phyloP scores from a whole-genome alignment of 2,329 filamentous ascomycete species.

The Penicillium polonicum region DNA sequence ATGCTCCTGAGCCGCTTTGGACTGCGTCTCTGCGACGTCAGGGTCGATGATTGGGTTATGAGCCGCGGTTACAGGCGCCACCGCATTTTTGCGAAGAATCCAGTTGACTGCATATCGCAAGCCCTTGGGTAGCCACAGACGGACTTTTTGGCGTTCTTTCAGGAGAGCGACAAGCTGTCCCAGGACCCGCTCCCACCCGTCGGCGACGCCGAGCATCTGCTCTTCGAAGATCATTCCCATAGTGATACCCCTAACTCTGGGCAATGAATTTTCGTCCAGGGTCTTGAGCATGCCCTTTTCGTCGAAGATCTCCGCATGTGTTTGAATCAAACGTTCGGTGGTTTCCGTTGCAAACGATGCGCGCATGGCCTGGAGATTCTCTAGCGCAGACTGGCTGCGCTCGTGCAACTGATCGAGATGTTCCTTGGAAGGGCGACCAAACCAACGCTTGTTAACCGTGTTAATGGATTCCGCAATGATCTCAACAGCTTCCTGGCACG shows the following conservation, averaged over 20 bases:
- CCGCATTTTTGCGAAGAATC: constrained; percentile 32
- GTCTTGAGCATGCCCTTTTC: constrained; percentile 40
- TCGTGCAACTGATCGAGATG: constrained; percentile 23
- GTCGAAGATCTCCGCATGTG: constrained; percentile 45
- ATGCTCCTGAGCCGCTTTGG: constrained; percentile 38
- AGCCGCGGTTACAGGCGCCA: constrained; percentile 24
- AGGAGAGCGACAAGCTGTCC: constrained; percentile 40
- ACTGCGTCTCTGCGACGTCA: constrained; percentile 30
- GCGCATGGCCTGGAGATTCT: constrained; percentile 29
- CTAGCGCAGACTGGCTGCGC: constrained; percentile 20
- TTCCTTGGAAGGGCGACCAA: constrained; percentile 24
- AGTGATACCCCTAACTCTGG: constrained; percentile 43
- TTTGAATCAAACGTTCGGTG: constrained; percentile 43
- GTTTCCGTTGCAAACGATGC: constrained; percentile 32
- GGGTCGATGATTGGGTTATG: constrained; percentile 26
- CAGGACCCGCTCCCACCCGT: constrained; percentile 38
- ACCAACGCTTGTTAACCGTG: constrained; percentile 33
- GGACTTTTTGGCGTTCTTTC: constrained; percentile 34
- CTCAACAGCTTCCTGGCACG: constrained; percentile 27
- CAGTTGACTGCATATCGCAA: constrained; percentile 44
- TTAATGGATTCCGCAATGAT: constrained; percentile 29
- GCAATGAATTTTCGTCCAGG: constrained; percentile 21
- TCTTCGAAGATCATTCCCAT: constrained; percentile 52
- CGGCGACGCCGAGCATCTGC: constrained; percentile 34
- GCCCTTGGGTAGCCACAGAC: constrained; percentile 47